phyloP scores from a whole-genome alignment of 495 filamentous ascomycete genomes.

The Neurospora sp. region DNA sequence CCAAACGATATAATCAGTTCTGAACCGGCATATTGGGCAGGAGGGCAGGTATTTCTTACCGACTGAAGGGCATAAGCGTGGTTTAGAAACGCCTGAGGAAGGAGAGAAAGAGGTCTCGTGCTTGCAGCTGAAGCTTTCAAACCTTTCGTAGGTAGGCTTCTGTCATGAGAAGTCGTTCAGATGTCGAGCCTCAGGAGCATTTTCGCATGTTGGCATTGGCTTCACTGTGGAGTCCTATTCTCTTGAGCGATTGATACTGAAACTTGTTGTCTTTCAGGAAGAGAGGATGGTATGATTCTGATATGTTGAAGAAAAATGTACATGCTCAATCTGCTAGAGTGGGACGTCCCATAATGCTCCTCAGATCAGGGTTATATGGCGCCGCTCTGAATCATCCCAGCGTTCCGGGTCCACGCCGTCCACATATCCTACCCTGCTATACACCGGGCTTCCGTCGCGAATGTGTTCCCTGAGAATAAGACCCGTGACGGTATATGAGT shows the following conservation, averaged over 20 bases:
- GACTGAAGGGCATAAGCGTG: neutral
- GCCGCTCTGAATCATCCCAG: neutral
- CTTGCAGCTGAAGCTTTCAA: neutral
- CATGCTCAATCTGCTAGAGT: neutral
- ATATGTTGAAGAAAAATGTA: neutral
- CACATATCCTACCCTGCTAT: neutral
- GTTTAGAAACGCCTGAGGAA: neutral
- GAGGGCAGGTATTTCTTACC: neutral
- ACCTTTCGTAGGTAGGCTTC: neutral
- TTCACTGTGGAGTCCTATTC: fast-evolving
- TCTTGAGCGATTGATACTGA: neutral
- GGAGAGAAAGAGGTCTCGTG: neutral
- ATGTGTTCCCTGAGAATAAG: neutral
- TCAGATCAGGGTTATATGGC: neutral
- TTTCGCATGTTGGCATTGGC: neutral
- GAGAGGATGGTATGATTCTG: neutral
- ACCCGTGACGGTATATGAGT: neutral
- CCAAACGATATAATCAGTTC: neutral
- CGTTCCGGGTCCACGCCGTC: fast-evolving
- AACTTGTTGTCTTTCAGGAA: neutral
- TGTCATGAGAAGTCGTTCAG: neutral
- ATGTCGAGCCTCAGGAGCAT: neutral
- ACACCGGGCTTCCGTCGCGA: neutral
- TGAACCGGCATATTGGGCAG: neutral
- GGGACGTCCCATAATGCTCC: fast-evolving